These are phyloP conservation scores for Planoprotostelium fungivorum DNA, from an alignment of 78 protist species.

Conservation along the genomic window DNA sequence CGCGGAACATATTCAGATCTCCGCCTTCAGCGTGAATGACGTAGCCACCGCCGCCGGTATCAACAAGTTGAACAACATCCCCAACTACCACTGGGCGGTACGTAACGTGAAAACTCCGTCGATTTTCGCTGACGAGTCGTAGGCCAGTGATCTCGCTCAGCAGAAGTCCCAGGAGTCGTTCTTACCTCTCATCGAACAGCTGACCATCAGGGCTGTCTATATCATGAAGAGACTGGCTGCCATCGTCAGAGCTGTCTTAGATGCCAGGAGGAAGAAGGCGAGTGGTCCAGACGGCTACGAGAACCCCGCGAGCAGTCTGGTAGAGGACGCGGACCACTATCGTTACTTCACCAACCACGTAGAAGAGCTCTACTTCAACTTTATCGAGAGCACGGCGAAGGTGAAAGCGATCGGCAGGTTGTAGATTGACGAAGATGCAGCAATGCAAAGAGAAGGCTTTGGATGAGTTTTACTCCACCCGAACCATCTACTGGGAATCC, in stretches of 20 bases:
- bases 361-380: constrained; percentile 37
- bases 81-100: constrained; percentile 71
- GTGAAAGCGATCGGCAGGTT: background rate
- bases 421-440: background rate
- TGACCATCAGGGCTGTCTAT: constrained; percentile 59
- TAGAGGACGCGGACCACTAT: constrained; percentile 50
- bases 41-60: constrained; percentile 72
- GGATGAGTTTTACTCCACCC: constrained; percentile 68
- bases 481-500: constrained; percentile 73
- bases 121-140: background rate
- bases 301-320: background rate
- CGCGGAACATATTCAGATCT: constrained; percentile 57
- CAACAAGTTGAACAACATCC: constrained; percentile 62
- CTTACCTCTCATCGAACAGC: constrained; percentile 64
- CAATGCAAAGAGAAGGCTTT: constrained; percentile 53
- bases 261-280: constrained; percentile 42
- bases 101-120: background rate
- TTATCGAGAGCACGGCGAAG: constrained; percentile 51
- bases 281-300: background rate
- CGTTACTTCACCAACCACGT: constrained; percentile 66
- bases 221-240: constrained; percentile 57
- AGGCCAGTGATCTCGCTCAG: constrained; percentile 57
- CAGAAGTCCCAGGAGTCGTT: constrained; percentile 48
- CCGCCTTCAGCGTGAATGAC: constrained; percentile 56
- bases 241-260: constrained; percentile 44